Conservation (phyloP, 495 filamentous ascomycete species). For the Evansstolkia leycettana region DNA sequence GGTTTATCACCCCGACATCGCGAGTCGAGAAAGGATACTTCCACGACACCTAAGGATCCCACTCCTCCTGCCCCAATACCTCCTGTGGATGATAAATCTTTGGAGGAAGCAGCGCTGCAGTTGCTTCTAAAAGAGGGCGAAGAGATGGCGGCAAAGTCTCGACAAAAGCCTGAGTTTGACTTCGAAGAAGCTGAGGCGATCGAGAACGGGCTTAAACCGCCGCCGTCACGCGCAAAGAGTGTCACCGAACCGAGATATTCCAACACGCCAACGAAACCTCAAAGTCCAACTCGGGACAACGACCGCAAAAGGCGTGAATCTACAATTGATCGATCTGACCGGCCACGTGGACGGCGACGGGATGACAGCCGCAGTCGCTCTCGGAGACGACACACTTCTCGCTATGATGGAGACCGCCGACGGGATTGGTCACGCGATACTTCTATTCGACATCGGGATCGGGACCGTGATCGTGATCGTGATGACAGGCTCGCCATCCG, state of each 20-base stretch:
- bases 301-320: constrained; percentile 15
- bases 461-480: constrained; percentile 18
- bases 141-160: constrained; percentile 46
- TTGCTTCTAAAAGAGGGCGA: constrained; percentile 47
- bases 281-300: constrained; percentile 16
- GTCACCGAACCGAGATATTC: constrained; percentile 18
- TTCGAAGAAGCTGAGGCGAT: constrained; percentile 38
- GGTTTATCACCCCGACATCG: constrained; percentile 24
- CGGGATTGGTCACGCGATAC: constrained; percentile 21
- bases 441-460: constrained; percentile 19
- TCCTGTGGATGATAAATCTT: constrained; percentile 41
- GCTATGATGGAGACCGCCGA: constrained; percentile 21
- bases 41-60: constrained; percentile 25
- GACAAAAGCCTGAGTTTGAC: constrained; percentile 46
- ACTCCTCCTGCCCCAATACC: constrained; percentile 18
- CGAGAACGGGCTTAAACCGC: constrained; percentile 30
- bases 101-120: constrained; percentile 45
- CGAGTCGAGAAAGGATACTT: constrained; percentile 28
- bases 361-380: constrained; percentile 24
- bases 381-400: constrained; percentile 17
- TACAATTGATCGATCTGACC: constrained; percentile 17
- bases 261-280: constrained; percentile 15
- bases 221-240: constrained; percentile 14
- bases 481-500: constrained; percentile 22
- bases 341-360: constrained; percentile 12